Conservation (phyloP, 2,329 filamentous ascomycete species). For the Cylindrodendrum hubeiense region DNA sequence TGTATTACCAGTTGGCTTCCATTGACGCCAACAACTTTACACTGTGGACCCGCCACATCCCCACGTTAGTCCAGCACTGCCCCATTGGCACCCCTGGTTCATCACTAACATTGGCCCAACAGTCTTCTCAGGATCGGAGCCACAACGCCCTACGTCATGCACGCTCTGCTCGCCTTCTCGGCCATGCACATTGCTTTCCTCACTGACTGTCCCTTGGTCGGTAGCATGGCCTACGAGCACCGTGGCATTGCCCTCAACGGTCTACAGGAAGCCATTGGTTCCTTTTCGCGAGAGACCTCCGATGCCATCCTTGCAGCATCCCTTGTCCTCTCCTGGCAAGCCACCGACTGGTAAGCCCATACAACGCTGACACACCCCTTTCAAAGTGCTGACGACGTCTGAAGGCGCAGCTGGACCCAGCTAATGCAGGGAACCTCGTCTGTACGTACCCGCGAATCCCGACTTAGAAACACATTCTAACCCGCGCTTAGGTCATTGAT, state of each 20-base stretch:
- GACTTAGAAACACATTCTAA: constrained; percentile 30
- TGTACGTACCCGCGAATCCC: constrained; percentile 64
- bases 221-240: constrained; percentile 91
- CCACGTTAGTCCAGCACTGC: constrained; percentile 74
- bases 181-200: constrained; percentile 93
- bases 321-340: constrained; percentile 94
- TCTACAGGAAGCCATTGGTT: constrained; percentile 86
- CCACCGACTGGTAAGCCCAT: constrained; percentile 85
- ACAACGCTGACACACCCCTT: constrained; percentile 9
- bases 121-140: constrained; percentile 79
- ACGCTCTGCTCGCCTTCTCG: constrained; percentile 91
- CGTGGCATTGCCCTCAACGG: constrained; percentile 88
- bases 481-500: constrained; percentile 76
- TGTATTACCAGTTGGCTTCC: constrained; percentile 84
- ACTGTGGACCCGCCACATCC: constrained; percentile 92
- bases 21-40: constrained; percentile 87
- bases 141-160: constrained; percentile 90
- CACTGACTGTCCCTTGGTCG: constrained; percentile 85
- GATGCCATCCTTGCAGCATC: constrained; percentile 94
- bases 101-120: constrained; percentile 28
- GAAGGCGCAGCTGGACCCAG: constrained; percentile 91
- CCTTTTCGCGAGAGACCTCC: constrained; percentile 87
- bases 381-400: constrained; percentile 47
- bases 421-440: constrained; percentile 92
- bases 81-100: background rate